Conservation (phyloP, 2,329 filamentous ascomycete species). For the Beauveria sp. region DNA sequence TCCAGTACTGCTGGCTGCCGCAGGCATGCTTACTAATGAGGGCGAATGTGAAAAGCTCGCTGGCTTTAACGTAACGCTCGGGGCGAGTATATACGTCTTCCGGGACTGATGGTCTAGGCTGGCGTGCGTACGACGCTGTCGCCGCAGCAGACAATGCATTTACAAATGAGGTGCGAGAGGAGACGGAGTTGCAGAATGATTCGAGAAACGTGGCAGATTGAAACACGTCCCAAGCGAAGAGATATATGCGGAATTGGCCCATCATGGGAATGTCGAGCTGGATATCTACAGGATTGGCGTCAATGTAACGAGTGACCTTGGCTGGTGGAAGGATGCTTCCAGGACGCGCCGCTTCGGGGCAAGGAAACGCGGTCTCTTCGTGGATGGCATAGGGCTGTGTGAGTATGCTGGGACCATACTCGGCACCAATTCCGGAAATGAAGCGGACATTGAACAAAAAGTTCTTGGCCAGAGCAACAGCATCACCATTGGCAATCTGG, state of each 20-base stretch:
- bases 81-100: conserved; percentile 61
- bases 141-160: conserved; percentile 52
- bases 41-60: conserved; percentile 61
- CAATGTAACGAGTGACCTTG: conserved; percentile 65
- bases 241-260: conserved; percentile 69
- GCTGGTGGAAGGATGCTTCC: conserved; percentile 56
- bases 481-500: conserved; percentile 54
- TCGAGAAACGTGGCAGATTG: conserved; percentile 50
- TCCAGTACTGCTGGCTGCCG: background rate
- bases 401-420: conserved; percentile 45
- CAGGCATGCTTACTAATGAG: conserved; percentile 49
- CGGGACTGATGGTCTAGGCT: conserved; percentile 48
- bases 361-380: conserved; percentile 26
- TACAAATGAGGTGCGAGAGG: conserved; percentile 45
- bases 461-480: conserved; percentile 56
- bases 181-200: conserved; percentile 48
- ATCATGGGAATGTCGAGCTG: conserved; percentile 72
- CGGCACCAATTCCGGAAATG: conserved; percentile 64
- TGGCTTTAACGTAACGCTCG: conserved; percentile 60
- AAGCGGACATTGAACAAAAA: conserved; percentile 65
- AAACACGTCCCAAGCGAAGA: conserved; percentile 58
- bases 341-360: conserved; percentile 31
- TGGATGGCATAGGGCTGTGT: conserved; percentile 38
- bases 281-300: conserved; percentile 70
- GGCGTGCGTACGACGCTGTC: conserved; percentile 51